Percentiles rank a stretch among this genome's conserved stretches.
These are phyloP conservation scores for Circinella minor DNA, from an alignment of 371 early-diverging fungal species.

Conservation along the genomic window DNA sequence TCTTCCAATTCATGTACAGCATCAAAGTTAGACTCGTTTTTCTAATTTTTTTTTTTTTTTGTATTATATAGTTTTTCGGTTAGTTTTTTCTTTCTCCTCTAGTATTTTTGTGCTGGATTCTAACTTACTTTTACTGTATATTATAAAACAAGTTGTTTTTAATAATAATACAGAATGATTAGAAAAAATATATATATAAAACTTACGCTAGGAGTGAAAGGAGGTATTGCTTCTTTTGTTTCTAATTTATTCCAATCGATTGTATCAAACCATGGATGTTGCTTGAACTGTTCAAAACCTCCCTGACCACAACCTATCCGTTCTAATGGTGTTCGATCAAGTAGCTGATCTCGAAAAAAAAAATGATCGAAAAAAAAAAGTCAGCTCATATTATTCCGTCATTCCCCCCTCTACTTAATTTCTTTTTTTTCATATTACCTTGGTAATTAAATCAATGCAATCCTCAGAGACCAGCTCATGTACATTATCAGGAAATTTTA, in stretches of 20 bases:
- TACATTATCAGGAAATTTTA: conserved; percentile 62
- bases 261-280: conserved; percentile 66
- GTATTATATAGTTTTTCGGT: too few species aligned
- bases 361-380: background rate
- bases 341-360: conserved; percentile 32
- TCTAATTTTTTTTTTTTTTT: conserved; percentile 22
- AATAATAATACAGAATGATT: too few species aligned
- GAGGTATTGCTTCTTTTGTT: conserved; percentile 59
- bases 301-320: conserved; percentile 64
- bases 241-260: conserved; percentile 63
- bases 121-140: background rate
- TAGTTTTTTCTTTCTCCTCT: background rate
- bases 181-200: too few species aligned
- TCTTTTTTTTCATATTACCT: conserved; percentile 30
- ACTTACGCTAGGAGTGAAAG: conserved; percentile 66
- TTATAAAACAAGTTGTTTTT: too few species aligned
- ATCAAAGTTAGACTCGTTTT: conserved; percentile 84
- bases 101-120: background rate
- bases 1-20: conserved; percentile 95
- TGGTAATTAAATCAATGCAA: conserved; percentile 57
- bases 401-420: too few species aligned
- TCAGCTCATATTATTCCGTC: background rate
- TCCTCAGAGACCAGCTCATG: conserved; percentile 48
- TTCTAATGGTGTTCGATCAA: conserved; percentile 53
- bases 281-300: conserved; percentile 58